These are phyloP conservation scores for Pythium scleroteichum DNA, from an alignment of 352 stramenopile species.

Conservation along the genomic window DNA sequence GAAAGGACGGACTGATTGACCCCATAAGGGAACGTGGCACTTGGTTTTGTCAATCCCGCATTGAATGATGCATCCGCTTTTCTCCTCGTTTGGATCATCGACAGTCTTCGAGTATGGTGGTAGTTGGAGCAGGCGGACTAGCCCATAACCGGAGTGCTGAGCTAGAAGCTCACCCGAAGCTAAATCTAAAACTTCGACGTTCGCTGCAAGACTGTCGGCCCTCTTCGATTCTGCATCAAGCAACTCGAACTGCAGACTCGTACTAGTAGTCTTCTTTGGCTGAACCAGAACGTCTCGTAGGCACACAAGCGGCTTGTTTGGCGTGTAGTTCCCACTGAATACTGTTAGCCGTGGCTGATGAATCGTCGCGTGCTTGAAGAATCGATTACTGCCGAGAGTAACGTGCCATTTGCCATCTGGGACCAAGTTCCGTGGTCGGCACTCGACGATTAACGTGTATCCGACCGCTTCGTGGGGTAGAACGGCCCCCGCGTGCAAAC, in stretches of 20 bases:
- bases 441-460: conserved; percentile 69
- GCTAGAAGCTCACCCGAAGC: conserved; percentile 30
- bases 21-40: conserved; percentile 44
- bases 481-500: conserved; percentile 35
- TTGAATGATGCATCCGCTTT: conserved; percentile 61
- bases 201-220: conserved; percentile 40
- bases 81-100: conserved; percentile 27
- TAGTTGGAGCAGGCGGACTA: conserved; percentile 54
- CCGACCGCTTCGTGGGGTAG: conserved; percentile 17
- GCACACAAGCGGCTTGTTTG: conserved; percentile 65
- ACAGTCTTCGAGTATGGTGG: conserved; percentile 25
- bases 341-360: conserved; percentile 42
- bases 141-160: conserved; percentile 31
- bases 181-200: conserved; percentile 61
- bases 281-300: conserved; percentile 63
- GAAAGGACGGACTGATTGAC: conserved; percentile 57
- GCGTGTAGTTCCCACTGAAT: conserved; percentile 55
- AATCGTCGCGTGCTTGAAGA: conserved; percentile 39
- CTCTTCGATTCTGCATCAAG: conserved; percentile 13
- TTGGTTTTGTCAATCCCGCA: conserved; percentile 51
- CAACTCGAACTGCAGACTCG: conserved; percentile 48
- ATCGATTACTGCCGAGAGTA: conserved; percentile 50
- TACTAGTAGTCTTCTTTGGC: conserved; percentile 47
- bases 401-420: conserved; percentile 60
- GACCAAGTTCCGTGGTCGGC: conserved; percentile 31